Evolutionary conservation across 2,329 filamentous ascomycete genomes (phyloP), one percentile per base, ranked within the genome.

Genomic region (Gaeumannomyces tritici): DNA sequence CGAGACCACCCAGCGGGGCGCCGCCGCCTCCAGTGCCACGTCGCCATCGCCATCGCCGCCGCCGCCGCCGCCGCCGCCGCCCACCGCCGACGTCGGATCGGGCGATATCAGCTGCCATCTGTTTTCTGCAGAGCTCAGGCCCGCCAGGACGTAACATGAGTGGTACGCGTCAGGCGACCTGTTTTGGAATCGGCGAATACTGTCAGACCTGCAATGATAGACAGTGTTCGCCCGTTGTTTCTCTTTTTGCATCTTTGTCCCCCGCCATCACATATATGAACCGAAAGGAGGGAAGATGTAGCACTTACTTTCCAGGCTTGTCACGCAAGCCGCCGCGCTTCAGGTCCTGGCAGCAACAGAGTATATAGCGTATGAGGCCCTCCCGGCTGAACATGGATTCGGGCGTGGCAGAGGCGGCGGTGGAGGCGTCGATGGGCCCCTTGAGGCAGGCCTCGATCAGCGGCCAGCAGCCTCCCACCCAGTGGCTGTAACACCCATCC

Each of bases 401-500:
- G 47, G 57, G 55, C 62, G 69, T 64, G 21, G 67, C 64, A 51
- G 42, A 51, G 18, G 69, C 64, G 7, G 67, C 64, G 57, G 66
- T 65, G 27, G 65, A 65, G 33, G 67, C 64, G 26, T 59, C 55
- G 27, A 59, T 61, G 57, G 79, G 78, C 31, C 83, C 84, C 67
- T 83, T 82, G 63, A 95, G 76, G 62, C 88, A 88, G 63, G 91
- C 90, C 77, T 97, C 89, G 67, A 98, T 80, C 66, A 99, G 77
- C 57, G 93, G 89, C 91, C 93, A 99, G 77, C 93, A 98, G 62
- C 89, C 90, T 62, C 95, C 95, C 42, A 96, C 89, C 95, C 95
- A 99, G 75, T 97, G 93, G 73, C 91, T 96, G 78, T 99, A 99
- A 77, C 95, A 99, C 57, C 93, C 95, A 74, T 99, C 95, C 35